Conservation (phyloP, 1,139 yeast genomes). For the Keqinozyma sinolaborantium region DNA sequence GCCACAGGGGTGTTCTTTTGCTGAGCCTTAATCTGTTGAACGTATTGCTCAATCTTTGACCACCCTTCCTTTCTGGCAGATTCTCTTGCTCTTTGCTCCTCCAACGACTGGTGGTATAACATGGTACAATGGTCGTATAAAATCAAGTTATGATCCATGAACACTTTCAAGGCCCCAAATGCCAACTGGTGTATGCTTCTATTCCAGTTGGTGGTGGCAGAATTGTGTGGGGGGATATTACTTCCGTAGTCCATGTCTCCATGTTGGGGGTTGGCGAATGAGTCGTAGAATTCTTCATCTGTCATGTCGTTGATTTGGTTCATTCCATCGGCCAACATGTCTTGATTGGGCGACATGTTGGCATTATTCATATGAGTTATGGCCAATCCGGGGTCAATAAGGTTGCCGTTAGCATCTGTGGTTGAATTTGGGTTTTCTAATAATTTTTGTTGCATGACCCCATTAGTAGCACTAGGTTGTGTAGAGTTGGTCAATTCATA, state of each 20-base stretch:
- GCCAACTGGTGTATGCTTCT: conserved; percentile 90
- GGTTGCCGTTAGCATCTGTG: conserved; percentile 46
- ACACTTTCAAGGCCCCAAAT: conserved; percentile 84
- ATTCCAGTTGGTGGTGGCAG: conserved; percentile 70
- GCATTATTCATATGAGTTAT: conserved; percentile 7
- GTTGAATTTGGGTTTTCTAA: conserved; percentile 38
- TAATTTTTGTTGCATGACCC: conserved; percentile 42
- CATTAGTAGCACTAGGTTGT: conserved; percentile 49
- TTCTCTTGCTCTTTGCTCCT: conserved; percentile 62
- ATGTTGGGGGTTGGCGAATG: conserved; percentile 36
- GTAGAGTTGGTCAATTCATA: conserved; percentile 71
- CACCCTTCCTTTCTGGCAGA: conserved; percentile 67
- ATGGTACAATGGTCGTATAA: conserved; percentile 90
- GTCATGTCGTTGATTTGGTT: conserved; percentile 25
- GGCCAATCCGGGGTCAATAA: conserved; percentile 39
- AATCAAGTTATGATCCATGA: conserved; percentile 90
- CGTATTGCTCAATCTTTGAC: conserved; percentile 69
- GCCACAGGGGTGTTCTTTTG: conserved; percentile 1
- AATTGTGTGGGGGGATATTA: conserved; percentile 39
- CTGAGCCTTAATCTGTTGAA: conserved; percentile 19
- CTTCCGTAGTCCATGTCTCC: conserved; percentile 25
- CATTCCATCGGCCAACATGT: conserved; percentile 5
- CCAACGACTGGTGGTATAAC: conserved; percentile 72
- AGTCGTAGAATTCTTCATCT: conserved; percentile 46
- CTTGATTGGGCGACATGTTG: conserved; percentile 1